These are phyloP conservation scores for Veloporphyrellus conicus DNA, from an alignment of 1,284 basidiomycete genomes.

Conservation along the genomic window DNA sequence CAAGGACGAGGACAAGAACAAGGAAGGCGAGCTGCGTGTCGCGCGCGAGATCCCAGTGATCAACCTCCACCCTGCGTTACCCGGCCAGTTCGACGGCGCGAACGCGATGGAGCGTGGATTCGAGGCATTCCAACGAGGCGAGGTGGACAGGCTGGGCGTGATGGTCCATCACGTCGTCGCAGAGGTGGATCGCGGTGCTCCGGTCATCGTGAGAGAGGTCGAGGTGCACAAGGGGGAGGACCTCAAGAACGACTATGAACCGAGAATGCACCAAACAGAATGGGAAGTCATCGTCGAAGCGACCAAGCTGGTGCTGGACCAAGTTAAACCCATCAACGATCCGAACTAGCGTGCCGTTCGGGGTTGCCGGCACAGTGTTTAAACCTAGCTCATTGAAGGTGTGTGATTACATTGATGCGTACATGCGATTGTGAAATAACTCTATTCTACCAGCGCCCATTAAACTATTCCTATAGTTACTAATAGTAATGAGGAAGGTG, in stretches of 20 bases:
- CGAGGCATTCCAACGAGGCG: slow-evolving; percentile 81
- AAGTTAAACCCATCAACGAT: slow-evolving; percentile 24
- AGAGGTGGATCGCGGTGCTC: slow-evolving; percentile 90
- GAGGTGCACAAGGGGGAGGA: slow-evolving; percentile 71
- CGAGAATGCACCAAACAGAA: slow-evolving; percentile 78
- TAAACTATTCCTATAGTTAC: slow-evolving; percentile 19
- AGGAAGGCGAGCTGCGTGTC: slow-evolving; percentile 25
- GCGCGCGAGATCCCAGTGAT: slow-evolving; percentile 75
- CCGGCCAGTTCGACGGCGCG: slow-evolving; percentile 91
- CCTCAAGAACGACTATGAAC: slow-evolving; percentile 67
- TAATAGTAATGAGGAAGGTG: slow-evolving; percentile 1
- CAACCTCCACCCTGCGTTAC: slow-evolving; percentile 95
- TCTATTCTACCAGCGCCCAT: slow-evolving; percentile 10
- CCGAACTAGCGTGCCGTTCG: not conserved
- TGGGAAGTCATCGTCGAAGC: slow-evolving; percentile 91
- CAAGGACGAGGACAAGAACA: not conserved
- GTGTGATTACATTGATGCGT: slow-evolving; percentile 5
- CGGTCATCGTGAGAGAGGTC: slow-evolving; percentile 78
- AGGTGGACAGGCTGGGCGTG: slow-evolving; percentile 73
- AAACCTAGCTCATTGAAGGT: too few relatives aligned
- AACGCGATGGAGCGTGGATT: slow-evolving; percentile 87
- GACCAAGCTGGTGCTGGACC: slow-evolving; percentile 63
- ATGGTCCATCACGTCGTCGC: slow-evolving; percentile 96
- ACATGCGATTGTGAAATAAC: slow-evolving; percentile 16
- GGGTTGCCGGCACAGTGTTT: too few relatives aligned